Evolutionary conservation across 306 rosid genomes (phyloP).

Genomic region (Gillenia trifoliata): DNA sequence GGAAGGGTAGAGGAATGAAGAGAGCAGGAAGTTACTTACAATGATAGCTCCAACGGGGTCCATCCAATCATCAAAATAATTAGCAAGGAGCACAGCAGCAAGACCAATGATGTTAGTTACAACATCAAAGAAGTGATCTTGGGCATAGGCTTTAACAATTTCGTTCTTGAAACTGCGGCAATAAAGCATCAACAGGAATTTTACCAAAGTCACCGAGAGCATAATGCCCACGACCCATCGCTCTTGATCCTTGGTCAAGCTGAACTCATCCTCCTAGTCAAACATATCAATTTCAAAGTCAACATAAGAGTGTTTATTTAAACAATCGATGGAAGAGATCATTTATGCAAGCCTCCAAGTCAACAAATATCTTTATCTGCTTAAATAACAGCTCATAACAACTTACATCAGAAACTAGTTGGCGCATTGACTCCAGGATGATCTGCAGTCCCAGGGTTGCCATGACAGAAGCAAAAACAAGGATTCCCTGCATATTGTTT

Average conservation of each 20-base stretch:
- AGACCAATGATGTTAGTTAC: slow-evolving; percentile 93
- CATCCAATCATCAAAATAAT: slow-evolving; percentile 78
- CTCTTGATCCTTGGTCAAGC: slow-evolving; percentile 71
- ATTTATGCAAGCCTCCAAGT: neutral
- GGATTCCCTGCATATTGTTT: slow-evolving; percentile 66
- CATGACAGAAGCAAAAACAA: slow-evolving; percentile 99
- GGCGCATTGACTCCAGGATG: slow-evolving; percentile 83
- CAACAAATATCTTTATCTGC: neutral
- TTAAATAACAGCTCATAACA: slow-evolving; percentile 1
- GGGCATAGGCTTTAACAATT: slow-evolving; percentile 94
- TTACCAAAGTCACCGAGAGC: slow-evolving; percentile 87
- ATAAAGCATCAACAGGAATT: slow-evolving; percentile 63
- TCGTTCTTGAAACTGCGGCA: slow-evolving; percentile 86
- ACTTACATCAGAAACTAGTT: slow-evolving; percentile 64
- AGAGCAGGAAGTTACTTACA: slow-evolving; percentile 47
- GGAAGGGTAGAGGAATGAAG: slow-evolving; percentile 8
- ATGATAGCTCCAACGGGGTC: slow-evolving; percentile 97
- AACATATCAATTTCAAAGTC: neutral
- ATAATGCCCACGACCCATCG: slow-evolving; percentile 90
- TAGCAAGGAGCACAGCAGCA: slow-evolving; percentile 86
- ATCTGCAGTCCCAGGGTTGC: slow-evolving; percentile 97
- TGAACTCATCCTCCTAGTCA: slow-evolving; percentile 54
- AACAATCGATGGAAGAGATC: neutral
- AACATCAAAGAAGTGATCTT: slow-evolving; percentile 96
- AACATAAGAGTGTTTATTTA: slow-evolving; percentile 6